phyloP scores from a whole-genome alignment of 345 rosid species.

The Theobroma cacao region DNA sequence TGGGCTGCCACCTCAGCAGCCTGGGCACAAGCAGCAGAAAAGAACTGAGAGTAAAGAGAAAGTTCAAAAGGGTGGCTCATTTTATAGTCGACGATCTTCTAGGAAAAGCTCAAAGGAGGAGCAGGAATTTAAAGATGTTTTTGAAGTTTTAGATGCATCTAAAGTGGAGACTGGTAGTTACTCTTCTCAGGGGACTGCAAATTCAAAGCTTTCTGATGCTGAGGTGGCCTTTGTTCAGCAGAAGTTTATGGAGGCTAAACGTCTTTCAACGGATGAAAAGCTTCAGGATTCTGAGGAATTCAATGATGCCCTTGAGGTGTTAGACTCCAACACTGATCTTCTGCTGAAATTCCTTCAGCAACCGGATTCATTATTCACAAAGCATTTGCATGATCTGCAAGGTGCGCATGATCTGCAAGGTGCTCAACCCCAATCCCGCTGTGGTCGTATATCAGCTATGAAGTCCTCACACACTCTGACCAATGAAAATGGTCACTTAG shows the following conservation, averaged over 20 bases:
- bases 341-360: constrained; percentile 80
- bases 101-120: constrained; percentile 70
- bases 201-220: constrained; percentile 46
- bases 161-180: constrained; percentile 41
- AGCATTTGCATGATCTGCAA: constrained; percentile 74
- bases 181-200: constrained; percentile 29
- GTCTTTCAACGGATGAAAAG: constrained; percentile 67
- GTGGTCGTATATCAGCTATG: constrained; percentile 36
- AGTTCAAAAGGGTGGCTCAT: constrained; percentile 37
- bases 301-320: constrained; percentile 69
- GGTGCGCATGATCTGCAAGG: constrained; percentile 51
- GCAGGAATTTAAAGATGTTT: constrained; percentile 93
- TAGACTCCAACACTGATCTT: constrained; percentile 79
- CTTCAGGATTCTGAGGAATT: constrained; percentile 77
- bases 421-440: constrained; percentile 38
- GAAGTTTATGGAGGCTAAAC: constrained; percentile 76
- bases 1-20: constrained; percentile 62
- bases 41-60: constrained; percentile 39
- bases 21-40: constrained; percentile 41
- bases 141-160: constrained; percentile 73
- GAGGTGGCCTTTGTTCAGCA: constrained; percentile 71
- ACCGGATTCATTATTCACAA: constrained; percentile 79
- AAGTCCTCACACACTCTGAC: constrained; percentile 38
- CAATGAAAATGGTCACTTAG: constrained; percentile 25
- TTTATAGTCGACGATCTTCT: constrained; percentile 48